These are phyloP conservation scores for Papiliotrema fonsecae DNA, from an alignment of 1,284 basidiomycete species.

Conservation along the genomic window DNA sequence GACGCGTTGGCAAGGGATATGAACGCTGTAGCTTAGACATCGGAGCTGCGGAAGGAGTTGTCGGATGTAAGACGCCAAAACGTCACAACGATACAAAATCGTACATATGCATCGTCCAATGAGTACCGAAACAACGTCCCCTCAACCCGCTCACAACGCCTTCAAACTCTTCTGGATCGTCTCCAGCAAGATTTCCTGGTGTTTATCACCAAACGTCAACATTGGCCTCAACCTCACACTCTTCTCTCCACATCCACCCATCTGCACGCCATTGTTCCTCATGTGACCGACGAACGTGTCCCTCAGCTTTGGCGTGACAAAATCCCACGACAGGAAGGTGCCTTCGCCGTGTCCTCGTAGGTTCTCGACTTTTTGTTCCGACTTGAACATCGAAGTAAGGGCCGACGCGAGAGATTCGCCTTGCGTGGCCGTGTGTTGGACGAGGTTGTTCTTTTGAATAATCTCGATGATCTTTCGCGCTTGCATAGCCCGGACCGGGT, in stretches of 20 bases:
- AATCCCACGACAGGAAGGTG: constrained; percentile 55
- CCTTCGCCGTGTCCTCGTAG: constrained; percentile 52
- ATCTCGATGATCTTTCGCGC: constrained; percentile 52
- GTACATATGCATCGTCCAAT: too few relatives aligned
- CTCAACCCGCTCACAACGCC: constrained; percentile 8
- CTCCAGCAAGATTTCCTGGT: constrained; percentile 46
- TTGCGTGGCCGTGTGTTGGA: constrained; percentile 21
- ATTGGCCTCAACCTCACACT: constrained; percentile 52
- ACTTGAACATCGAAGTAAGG: constrained; percentile 16
- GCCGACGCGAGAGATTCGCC: constrained; percentile 14
- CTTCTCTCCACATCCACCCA: constrained; percentile 47
- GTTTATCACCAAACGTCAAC: constrained; percentile 51
- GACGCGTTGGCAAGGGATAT: too few relatives aligned
- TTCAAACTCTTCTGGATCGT: constrained; percentile 17
- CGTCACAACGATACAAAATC: too few relatives aligned
- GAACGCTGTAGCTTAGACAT: too few relatives aligned
- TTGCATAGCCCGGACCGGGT: constrained; percentile 54
- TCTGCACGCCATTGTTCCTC: constrained; percentile 32
- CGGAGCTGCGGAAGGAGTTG: too few relatives aligned
- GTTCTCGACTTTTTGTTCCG: constrained; percentile 34
- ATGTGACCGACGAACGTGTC: constrained; percentile 50
- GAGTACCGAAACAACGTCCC: too few relatives aligned
- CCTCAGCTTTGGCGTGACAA: constrained; percentile 39
- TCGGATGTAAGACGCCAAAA: too few relatives aligned
- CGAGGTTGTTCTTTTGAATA: constrained; percentile 36